Conservation (phyloP, 495 filamentous ascomycete species). For the Neurospora sp. region DNA sequence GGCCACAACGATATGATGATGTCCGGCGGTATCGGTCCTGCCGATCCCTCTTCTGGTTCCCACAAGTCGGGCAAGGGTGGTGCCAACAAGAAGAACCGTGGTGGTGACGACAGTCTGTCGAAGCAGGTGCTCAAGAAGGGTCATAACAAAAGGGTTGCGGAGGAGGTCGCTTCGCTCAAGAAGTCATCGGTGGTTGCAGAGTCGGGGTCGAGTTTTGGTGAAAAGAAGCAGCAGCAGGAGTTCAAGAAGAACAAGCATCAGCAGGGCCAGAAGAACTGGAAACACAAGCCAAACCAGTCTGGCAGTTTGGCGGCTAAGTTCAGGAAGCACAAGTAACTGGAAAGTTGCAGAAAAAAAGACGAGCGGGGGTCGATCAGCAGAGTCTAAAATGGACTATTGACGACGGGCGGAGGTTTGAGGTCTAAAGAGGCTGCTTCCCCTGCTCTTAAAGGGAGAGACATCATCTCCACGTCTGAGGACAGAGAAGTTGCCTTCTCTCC, state of each 20-base stretch:
- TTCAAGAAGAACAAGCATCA: not conserved
- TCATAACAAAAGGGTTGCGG: constrained; percentile 8
- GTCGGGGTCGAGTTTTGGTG: not conserved
- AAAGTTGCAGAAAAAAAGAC: not conserved
- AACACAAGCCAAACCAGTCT: not conserved
- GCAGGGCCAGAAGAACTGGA: not conserved
- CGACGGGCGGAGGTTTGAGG: not conserved
- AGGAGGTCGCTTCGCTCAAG: not conserved
- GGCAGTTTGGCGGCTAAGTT: not conserved
- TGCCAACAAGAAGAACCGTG: not conserved
- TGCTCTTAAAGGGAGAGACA: not conserved
- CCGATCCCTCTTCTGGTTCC: not conserved
- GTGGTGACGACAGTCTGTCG: not conserved
- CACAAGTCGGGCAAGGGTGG: not conserved
- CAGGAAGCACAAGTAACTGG: not conserved
- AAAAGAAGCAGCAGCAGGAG: not conserved
- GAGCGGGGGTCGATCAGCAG: not conserved
- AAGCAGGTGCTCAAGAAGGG: constrained; percentile 8
- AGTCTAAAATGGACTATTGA: not conserved
- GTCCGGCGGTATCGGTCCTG: constrained; percentile 11
- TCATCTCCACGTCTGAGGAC: not conserved
- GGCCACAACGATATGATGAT: constrained; percentile 3
- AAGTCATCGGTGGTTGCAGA: not conserved
- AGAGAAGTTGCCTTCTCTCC: not conserved
- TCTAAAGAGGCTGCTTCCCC: not conserved